Evolutionary conservation across 192 early-diverging fungal genomes (phyloP).

Genomic region (Backusella mclennaniae): DNA sequence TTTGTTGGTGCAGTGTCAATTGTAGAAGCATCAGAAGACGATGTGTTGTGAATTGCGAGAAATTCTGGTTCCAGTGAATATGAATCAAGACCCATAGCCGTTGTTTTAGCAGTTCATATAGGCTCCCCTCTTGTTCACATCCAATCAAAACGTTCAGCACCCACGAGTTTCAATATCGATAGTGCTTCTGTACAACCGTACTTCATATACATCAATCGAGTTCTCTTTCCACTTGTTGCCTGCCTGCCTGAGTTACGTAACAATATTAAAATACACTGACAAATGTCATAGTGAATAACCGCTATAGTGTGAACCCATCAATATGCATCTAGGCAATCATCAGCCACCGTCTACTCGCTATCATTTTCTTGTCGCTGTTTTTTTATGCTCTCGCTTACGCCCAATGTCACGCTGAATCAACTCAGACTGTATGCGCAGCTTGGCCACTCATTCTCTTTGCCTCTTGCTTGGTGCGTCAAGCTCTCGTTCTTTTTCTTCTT

Average conservation of each 20-base stretch:
- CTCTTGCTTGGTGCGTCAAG: constrained; percentile 28
- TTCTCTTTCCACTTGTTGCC: constrained; percentile 58
- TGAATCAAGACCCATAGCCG: constrained; percentile 60
- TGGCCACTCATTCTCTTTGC: constrained; percentile 41
- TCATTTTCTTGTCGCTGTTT: constrained; percentile 19
- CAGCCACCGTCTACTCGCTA: constrained; percentile 13
- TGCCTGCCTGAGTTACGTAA: constrained; percentile 53
- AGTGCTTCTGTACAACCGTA: constrained; percentile 42
- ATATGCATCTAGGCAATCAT: constrained; percentile 14
- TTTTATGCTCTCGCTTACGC: constrained; percentile 28
- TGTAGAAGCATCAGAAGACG: too few relatives aligned
- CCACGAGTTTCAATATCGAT: constrained; percentile 30
- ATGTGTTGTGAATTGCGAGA: too few relatives aligned
- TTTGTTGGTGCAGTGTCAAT: too few relatives aligned
- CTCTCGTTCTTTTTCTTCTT: constrained; percentile 47
- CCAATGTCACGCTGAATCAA: constrained; percentile 29
- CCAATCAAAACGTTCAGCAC: constrained; percentile 52
- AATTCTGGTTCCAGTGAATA: constrained; percentile 58
- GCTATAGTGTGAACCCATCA: not conserved
- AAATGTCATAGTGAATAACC: constrained; percentile 23
- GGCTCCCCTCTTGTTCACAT: constrained; percentile 46
- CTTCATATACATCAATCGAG: constrained; percentile 60
- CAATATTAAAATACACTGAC: constrained; percentile 42
- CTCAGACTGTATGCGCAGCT: constrained; percentile 29
- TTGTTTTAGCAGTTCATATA: constrained; percentile 66